Evolutionary conservation across 116 monocot genomes (phyloP).

Genomic region (Posidonia oceanica): DNA sequence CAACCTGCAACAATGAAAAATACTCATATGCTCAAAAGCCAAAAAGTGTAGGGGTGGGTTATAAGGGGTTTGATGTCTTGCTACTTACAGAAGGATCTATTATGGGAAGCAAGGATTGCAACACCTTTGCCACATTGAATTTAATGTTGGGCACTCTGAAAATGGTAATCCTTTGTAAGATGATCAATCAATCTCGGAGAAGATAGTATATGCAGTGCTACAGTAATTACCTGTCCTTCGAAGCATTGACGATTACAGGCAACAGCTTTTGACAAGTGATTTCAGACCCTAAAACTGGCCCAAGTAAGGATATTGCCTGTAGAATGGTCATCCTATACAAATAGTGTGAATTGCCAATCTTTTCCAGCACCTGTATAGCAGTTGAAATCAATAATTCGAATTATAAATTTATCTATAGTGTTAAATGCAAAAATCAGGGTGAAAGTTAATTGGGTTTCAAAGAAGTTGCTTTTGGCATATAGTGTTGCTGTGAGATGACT

Average conservation of each 20-base stretch:
- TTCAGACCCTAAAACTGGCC: slow-evolving; percentile 60
- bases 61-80: neutral
- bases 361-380: slow-evolving; percentile 43
- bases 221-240: slow-evolving; percentile 49
- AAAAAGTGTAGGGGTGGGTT: neutral
- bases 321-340: slow-evolving; percentile 78
- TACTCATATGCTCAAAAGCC: neutral
- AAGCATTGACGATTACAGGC: slow-evolving; percentile 45
- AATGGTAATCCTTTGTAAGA: neutral
- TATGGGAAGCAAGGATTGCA: slow-evolving; percentile 53
- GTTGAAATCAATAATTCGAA: neutral
- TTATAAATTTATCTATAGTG: too few species aligned
- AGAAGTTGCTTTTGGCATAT: too few species aligned
- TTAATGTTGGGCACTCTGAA: slow-evolving; percentile 87
- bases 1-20: slow-evolving; percentile 11
- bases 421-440: too few species aligned
- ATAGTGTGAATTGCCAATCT: slow-evolving; percentile 56
- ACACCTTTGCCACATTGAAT: slow-evolving; percentile 82
- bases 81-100: slow-evolving; percentile 54
- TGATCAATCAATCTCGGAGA: neutral
- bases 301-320: slow-evolving; percentile 60
- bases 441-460: too few species aligned
- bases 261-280: slow-evolving; percentile 63
- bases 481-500: too few species aligned
- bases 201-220: neutral